Percentiles rank a stretch among this genome's conserved stretches.
Conservation (phyloP, 257 asterid species). For the Pogostemon cablin region DNA sequence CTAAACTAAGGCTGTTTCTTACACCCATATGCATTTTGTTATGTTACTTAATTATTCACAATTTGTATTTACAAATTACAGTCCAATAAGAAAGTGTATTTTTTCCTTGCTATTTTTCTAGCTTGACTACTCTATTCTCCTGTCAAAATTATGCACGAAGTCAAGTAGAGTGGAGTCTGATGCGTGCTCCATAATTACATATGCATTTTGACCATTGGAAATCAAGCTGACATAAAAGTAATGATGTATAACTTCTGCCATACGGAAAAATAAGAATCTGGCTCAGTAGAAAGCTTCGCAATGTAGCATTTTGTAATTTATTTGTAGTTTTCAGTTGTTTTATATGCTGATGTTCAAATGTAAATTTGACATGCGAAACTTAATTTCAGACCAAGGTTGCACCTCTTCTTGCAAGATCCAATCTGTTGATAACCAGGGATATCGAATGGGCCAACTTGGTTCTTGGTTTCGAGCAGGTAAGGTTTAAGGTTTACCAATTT, state of each 20-base stretch:
- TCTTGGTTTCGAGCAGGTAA: constrained; percentile 94
- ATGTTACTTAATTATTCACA: neutral
- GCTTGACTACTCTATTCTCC: neutral
- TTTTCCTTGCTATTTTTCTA: constrained; percentile 5
- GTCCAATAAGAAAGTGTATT: neutral
- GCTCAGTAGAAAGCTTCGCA: constrained; percentile 3
- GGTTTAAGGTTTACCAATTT: constrained; percentile 31
- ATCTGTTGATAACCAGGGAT: constrained; percentile 95
- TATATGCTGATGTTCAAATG: constrained; percentile 27
- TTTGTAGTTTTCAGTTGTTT: constrained; percentile 22
- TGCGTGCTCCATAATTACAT: neutral
- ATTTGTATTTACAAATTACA: neutral
- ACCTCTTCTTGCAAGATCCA: constrained; percentile 95
- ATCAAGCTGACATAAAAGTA: constrained; percentile 12
- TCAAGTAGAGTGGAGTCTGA: constrained; percentile 15
- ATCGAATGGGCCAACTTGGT: constrained; percentile 97
- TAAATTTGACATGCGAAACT: constrained; percentile 26
- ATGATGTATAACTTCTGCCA: constrained; percentile 4
- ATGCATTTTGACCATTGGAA: constrained; percentile 13
- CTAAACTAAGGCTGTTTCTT: neutral
- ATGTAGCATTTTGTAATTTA: neutral
- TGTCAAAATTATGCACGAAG: constrained; percentile 8
- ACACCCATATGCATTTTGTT: neutral
- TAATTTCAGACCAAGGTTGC: constrained; percentile 72
- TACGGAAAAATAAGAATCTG: neutral